These are phyloP conservation scores for Suhomyces kunorum DNA, from an alignment of 1,139 yeast genomes.

Conservation along the genomic window DNA sequence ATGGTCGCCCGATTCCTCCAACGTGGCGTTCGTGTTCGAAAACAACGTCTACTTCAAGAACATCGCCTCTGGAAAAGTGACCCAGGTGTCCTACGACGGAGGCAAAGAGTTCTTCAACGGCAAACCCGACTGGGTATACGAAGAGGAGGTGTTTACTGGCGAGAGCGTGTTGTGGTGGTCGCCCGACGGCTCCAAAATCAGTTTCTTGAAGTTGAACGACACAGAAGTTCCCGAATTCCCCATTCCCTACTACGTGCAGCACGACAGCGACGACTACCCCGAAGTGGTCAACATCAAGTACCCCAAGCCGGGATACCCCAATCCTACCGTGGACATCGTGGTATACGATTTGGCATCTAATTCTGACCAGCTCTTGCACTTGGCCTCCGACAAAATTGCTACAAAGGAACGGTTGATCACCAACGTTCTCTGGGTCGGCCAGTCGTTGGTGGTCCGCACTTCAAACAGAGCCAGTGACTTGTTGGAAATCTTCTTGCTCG, in stretches of 20 bases:
- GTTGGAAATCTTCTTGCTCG: conserved; percentile 41
- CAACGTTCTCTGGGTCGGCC: conserved; percentile 47
- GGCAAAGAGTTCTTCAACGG: conserved; percentile 53
- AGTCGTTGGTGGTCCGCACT: conserved; percentile 36
- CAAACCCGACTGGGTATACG: conserved; percentile 65
- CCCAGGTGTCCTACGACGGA: conserved; percentile 52
- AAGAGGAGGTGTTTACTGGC: conserved; percentile 55
- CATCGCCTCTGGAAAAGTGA: conserved; percentile 19
- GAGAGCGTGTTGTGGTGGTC: conserved; percentile 63
- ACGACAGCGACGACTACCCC: conserved; percentile 45
- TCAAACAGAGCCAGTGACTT: conserved; percentile 50
- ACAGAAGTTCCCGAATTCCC: conserved; percentile 53
- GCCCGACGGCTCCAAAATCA: conserved; percentile 49
- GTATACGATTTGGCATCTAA: conserved; percentile 29
- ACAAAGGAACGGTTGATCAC: conserved; percentile 35
- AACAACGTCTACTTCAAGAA: conserved; percentile 39
- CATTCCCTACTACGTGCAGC: conserved; percentile 56
- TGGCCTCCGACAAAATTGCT: conserved; percentile 26
- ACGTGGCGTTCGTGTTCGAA: conserved; percentile 37
- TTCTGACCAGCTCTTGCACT: conserved; percentile 20
- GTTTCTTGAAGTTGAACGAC: conserved; percentile 53
- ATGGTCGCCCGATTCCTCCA: conserved; percentile 38
- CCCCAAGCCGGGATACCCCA: conserved; percentile 50
- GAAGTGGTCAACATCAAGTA: conserved; percentile 41
- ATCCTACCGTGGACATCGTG: conserved; percentile 44